Conservation (phyloP, 495 filamentous ascomycete species). For the Xylaria bambusicola region DNA sequence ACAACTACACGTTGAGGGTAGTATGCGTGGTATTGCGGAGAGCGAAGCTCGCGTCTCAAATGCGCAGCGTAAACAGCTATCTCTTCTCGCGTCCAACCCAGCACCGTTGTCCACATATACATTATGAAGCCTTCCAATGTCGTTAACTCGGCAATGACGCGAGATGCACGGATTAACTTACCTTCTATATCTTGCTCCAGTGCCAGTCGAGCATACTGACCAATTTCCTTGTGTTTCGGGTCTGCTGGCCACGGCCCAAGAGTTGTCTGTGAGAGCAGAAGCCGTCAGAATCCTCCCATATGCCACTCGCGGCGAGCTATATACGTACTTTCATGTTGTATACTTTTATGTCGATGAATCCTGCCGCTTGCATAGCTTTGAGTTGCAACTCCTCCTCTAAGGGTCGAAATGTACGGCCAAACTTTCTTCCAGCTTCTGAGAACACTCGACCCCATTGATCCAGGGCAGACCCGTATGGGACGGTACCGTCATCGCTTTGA, state of each 20-base stretch:
- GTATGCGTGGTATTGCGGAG: constrained; percentile 28
- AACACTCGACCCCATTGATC: constrained; percentile 48
- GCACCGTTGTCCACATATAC: constrained; percentile 30
- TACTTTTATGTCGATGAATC: constrained; percentile 46
- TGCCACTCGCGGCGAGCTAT: too few relatives aligned
- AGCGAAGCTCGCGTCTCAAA: constrained; percentile 36
- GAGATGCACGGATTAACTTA: constrained; percentile 1
- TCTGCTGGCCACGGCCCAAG: constrained; percentile 55
- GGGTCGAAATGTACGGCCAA: constrained; percentile 51
- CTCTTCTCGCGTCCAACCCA: constrained; percentile 39
- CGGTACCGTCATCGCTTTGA: constrained; percentile 52
- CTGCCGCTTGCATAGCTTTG: constrained; percentile 37
- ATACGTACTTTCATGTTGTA: constrained; percentile 42
- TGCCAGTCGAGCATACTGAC: constrained; percentile 32
- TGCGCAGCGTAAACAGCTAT: constrained; percentile 37
- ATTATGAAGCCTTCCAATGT: constrained; percentile 31
- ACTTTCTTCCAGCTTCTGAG: constrained; percentile 43
- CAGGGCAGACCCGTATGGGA: constrained; percentile 46
- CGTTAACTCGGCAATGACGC: background rate
- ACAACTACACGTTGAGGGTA: constrained; percentile 35
- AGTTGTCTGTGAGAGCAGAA: constrained; percentile 34
- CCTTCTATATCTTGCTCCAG: constrained; percentile 35
- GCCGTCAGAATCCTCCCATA: too few relatives aligned
- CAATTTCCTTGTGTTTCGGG: constrained; percentile 50
- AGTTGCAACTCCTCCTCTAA: constrained; percentile 38